Evolutionary conservation across 2,329 filamentous ascomycete genomes (phyloP), one percentile per base, ranked within the genome.

Genomic region (Lachnum nothofagi): DNA sequence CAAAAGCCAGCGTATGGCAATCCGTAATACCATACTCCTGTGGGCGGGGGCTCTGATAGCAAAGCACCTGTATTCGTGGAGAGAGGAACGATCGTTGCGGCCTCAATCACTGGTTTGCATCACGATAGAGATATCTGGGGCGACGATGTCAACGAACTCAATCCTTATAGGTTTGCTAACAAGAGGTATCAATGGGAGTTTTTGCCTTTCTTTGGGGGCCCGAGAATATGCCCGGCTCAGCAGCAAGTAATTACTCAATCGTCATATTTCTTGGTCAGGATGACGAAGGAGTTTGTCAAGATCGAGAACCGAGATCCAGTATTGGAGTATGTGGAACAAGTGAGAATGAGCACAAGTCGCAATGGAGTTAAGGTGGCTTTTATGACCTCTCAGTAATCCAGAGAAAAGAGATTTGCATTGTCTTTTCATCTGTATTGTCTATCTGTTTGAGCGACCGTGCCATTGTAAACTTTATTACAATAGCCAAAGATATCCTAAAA

Each of bases 111-210:
- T 45, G 46, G 44, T 3, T 51, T 66, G 34, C 58, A 62, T 23
- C 52, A 61, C 5, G 53, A 60, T 14, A 60, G 55, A 5, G 76
- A 78, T 44, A 84, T 89, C 60, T 89, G 85, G 85, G 86, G 85
- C 1, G 62, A 75, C 0, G 83, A 88, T 52, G 83, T 80, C 0
- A 79, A 86, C 8, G 73, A 79, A 1, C 93, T 89, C 67, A 71
- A 76, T 3, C 88, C 88, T 0, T 86, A 88, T 67, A 73, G 88
- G n/a, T 93, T 86, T 86, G 64, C 64, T 27, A 72, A 73, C n/a
- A 57, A 78, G 1, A 88, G 83, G 0, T 53, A 79, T 0, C 67
- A 77, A 37, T 86, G 91, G 68, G 88, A 86, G 0, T 88, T 88
- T 49, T 83, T 86, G 34, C 84, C 84, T 0, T 91, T 91, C 61